Percentiles rank a stretch among this genome's conserved stretches.
These are phyloP conservation scores for Lotmaria passim DNA, from an alignment of 208 protist genomes.

Conservation along the genomic window DNA sequence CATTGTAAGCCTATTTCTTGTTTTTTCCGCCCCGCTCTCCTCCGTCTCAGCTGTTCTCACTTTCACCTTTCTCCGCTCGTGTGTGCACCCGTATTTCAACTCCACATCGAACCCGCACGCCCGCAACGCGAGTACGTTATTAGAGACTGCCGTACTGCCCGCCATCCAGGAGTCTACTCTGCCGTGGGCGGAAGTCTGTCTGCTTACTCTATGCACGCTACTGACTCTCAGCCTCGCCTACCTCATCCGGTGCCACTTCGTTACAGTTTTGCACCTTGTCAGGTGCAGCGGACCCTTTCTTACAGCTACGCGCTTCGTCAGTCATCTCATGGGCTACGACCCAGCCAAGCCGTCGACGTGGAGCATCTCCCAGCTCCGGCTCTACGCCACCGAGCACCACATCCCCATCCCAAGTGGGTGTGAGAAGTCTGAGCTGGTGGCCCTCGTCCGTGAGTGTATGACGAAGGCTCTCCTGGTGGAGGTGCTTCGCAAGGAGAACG, in stretches of 20 bases:
- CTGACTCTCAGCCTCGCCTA: background rate
- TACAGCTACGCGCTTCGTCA: slow-evolving; percentile 1
- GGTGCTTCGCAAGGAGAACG: slow-evolving; percentile 20
- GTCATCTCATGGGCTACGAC: slow-evolving; percentile 27
- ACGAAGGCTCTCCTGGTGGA: slow-evolving; percentile 24
- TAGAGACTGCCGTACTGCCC: background rate
- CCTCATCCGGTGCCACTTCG: background rate
- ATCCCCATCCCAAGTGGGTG: slow-evolving; percentile 34
- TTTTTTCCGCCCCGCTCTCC: slow-evolving; percentile 3
- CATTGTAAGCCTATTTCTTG: background rate
- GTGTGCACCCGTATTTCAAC: slow-evolving; percentile 9
- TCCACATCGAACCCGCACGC: background rate
- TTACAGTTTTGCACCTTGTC: slow-evolving; percentile 5
- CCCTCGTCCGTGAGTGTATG: slow-evolving; percentile 40
- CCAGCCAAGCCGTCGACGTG: slow-evolving; percentile 55
- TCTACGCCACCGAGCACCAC: slow-evolving; percentile 40
- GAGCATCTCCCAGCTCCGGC: slow-evolving; percentile 44
- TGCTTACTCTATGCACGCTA: background rate
- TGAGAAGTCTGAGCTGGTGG: slow-evolving; percentile 36
- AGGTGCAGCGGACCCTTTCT: background rate
- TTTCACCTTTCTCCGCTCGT: slow-evolving; percentile 11
- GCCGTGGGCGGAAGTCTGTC: background rate
- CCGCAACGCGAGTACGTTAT: background rate
- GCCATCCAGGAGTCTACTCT: background rate
- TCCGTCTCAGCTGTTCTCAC: slow-evolving; percentile 4